Evolutionary conservation across 345 rosid genomes (phyloP), one percentile per base, ranked within the genome.

Genomic region (Brassica juncea): DNA sequence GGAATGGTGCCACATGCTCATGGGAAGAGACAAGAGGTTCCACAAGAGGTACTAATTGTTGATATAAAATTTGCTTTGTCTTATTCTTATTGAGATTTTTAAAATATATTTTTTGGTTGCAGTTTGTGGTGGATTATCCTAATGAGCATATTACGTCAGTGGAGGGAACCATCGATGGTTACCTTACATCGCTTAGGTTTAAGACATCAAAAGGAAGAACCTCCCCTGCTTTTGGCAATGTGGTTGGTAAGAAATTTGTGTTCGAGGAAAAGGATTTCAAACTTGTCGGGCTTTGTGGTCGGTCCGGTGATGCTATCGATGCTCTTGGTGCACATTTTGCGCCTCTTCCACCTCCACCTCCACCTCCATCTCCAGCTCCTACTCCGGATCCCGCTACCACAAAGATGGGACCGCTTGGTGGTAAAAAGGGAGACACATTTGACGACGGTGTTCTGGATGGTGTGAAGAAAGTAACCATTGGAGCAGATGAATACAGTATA

Each of bases 61-160:
- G 2, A 25, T 35, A 31, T 14, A 64, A 47, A 35, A 9, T 21
- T 5, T 66, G 31, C 10, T 0, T 31, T 15, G 44, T 35, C 32
- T 57, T 4, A 15, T 73, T 8, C 8, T 15, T 5, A 5, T 6
- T 6, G 21, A 54, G 5, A 15, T 54, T 15, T 15, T 54, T 15
- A 54, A 15, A 15, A 19, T 19, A 49, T 14, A 55, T 23, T 23
- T 23, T 23, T 8, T 47, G 8, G 34, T 35, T 54, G 32, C 42
- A 78, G 81, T 78, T 71, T 57, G 72, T 16, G 35, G 72, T 78
- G 34, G 78, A 79, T 66, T 78, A 78, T 54, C 83, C 79, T 34
- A 69, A 69, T 49, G 83, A 80, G 70, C 69, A 73, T 25, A 74
- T 80, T 75, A 74, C 44, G 25, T 52, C 14, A n/a, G 78, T 74